Base-by-base conservation (phyloP, 495 filamentous ascomycete genomes). In the Hypoxylon lienhwacheense region DNA sequence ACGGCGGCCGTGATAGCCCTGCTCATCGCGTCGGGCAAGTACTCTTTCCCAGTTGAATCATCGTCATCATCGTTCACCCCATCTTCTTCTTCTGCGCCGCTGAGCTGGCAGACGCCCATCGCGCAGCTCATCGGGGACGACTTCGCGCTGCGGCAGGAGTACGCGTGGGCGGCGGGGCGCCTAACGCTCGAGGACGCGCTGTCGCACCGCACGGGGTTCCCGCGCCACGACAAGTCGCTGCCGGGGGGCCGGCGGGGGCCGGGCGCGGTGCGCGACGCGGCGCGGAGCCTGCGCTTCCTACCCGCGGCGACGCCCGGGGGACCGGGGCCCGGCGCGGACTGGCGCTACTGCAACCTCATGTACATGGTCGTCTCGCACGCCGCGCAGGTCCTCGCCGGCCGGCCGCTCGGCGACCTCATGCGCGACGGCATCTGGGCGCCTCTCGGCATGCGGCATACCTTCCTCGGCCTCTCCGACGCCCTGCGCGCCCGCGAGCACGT, bases 311-410 rank as follows among this genome's bases (percentile, higher is more conserved):
- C 66, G 11, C 73, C 70, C 1, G 42, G 74, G 28, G 73, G 59
- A 0, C 55, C 66, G 11, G 67, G 70, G 42, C 67, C 72, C 4
- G 65, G 80, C 1, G 69, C 63, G 5, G 59, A 11, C 16, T 81
- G 59, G 39, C 71, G 74, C 29, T 84, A 83, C 51, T 77, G 71
- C 65, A 83, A 83, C 39, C 49, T 74, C 35, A 79, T 81, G 76
- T 84, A 64, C 52, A 69, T 73, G 44, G 67, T 68, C 3, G 67
- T 71, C 1, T 53, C 72, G 32, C 71, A 80, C 54, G 59, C 65
- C 10, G 49, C 82, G 10, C 67, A 81, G 63, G 67, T 59, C 7
- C 21, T 73, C 1, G 75, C 73, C 1, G 72, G 73, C 1, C 14
- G 50, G 21, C 66, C 66, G 67, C 63, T 84, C 11, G 75, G 74